A percentile compares a stretch with the other conserved stretches of the same genome.
Evolutionary conservation across 331 rosid genomes (phyloP).

Genomic region (Quercus lobata): DNA sequence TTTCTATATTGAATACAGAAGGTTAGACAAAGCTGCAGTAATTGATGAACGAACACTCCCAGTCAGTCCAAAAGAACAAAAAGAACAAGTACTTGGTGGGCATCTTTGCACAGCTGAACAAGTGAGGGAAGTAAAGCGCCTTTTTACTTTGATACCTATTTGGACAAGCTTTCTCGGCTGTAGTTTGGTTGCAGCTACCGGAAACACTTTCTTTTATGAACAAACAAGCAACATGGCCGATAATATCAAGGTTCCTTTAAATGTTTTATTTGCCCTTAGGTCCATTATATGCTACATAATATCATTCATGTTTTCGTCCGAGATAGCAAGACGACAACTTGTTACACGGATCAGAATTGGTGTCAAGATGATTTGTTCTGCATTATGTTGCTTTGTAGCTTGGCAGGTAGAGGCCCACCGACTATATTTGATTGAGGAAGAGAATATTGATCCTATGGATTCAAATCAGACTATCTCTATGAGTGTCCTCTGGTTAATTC

Average conservation of each 20-base stretch:
- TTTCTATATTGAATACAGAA: too few relatives aligned
- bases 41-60: too few relatives aligned
- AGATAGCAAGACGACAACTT: neutral
- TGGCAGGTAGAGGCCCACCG: neutral
- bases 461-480: neutral
- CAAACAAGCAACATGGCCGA: neutral
- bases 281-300: neutral
- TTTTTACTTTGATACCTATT: neutral
- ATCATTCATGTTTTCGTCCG: neutral
- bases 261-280: neutral
- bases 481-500: neutral
- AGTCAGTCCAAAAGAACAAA: too few relatives aligned
- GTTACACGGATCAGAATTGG: too few relatives aligned
- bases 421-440: accelerated
- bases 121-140: neutral
- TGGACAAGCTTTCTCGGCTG: neutral
- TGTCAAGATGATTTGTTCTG: neutral
- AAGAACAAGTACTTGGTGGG: accelerated
- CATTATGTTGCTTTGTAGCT: neutral
- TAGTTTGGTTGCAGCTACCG: neutral
- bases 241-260: neutral
- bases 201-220: neutral
- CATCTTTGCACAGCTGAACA: too few relatives aligned
- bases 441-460: too few relatives aligned
- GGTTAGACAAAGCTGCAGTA: too few relatives aligned